Evolutionary conservation across 441 rosid species (phyloP), one percentile per base, ranked within the genome.

Genomic region (Erodium moschatum): DNA sequence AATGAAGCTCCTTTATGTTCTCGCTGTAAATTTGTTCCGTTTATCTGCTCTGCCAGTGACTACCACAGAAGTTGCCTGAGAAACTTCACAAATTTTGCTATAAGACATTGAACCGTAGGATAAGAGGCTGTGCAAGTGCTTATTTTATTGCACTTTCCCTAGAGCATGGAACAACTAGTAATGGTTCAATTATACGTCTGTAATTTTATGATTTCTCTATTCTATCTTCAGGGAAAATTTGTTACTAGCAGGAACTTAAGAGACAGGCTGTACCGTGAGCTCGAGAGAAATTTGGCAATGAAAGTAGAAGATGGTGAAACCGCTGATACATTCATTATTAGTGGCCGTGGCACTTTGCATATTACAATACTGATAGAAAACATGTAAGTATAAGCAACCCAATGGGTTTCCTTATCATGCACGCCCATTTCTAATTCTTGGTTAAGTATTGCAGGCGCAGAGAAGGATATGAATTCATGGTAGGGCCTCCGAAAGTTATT

Each of bases 401-500:
- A 65, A 11, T 67, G 83, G 35, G 56, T 64, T 71, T 65, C 29
- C 13, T 67, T 56, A 63, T 72, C 46, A 48, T 74, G 13, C 67
- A 19, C 4, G 38, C 29, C 69, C 67, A 44, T 76, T 73, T 68
- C 66, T 68, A 71, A 73, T 69, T 13, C 42, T 13, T 42, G 24
- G 15, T 72, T 2, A 19, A 80, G 65, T 71, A 46, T 84, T 76
- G 71, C 85, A 90, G 98, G 98, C 80, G 98, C 78, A 85, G 98
- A 84, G 97, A 93, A 85, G 98, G 98, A 74, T 91, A 85, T 82
- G 98, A 91, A 77, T 93, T 93, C 70, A 87, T 91, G 98, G 98
- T 89, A 75, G 98, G 97, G 70, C 98, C 98, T 79, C 98, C 97
- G 3, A 93, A 91, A 81, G 97, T 93, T 76, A 93, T 93, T 78